phyloP scores from a whole-genome alignment of 2,329 filamentous ascomycete species.

The Meredithiella fracta region DNA sequence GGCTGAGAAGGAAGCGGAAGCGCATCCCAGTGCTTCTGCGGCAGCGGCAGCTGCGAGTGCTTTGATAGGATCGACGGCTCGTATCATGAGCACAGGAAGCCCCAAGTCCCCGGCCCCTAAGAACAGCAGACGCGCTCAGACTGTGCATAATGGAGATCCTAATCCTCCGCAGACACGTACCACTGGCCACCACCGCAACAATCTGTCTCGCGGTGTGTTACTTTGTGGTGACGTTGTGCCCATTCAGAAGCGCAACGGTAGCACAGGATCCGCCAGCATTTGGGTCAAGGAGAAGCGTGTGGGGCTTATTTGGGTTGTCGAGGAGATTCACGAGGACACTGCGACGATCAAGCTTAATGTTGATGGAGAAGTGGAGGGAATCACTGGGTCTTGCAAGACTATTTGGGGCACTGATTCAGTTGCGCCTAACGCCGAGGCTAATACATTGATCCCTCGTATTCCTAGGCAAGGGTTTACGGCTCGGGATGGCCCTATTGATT shows the following conservation, averaged over 20 bases:
- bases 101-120: slow-evolving; percentile 26
- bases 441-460: slow-evolving; percentile 63
- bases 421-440: slow-evolving; percentile 54
- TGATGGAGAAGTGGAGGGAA: slow-evolving; percentile 52
- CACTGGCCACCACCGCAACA: slow-evolving; percentile 47
- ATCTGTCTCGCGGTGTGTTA: slow-evolving; percentile 72
- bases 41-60: slow-evolving; percentile 29
- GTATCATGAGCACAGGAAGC: slow-evolving; percentile 68
- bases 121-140: slow-evolving; percentile 43
- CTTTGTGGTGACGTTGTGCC: slow-evolving; percentile 96
- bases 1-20: slow-evolving; percentile 24
- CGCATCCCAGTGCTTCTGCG: slow-evolving; percentile 21
- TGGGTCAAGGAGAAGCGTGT: slow-evolving; percentile 98
- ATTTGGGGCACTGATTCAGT: slow-evolving; percentile 69
- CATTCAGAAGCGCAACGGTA: slow-evolving; percentile 87
- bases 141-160: slow-evolving; percentile 40
- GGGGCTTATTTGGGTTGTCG: slow-evolving; percentile 90
- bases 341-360: slow-evolving; percentile 63
- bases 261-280: slow-evolving; percentile 78
- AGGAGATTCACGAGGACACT: slow-evolving; percentile 93
- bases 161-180: slow-evolving; percentile 38
- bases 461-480: slow-evolving; percentile 58
- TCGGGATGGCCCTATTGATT: slow-evolving; percentile 58
- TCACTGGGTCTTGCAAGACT: slow-evolving; percentile 59
- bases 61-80: slow-evolving; percentile 65